Evolutionary conservation across 1,284 basidiomycete species (phyloP), one percentile per base, ranked within the genome.

Genomic region (Chalciporus sp.): DNA sequence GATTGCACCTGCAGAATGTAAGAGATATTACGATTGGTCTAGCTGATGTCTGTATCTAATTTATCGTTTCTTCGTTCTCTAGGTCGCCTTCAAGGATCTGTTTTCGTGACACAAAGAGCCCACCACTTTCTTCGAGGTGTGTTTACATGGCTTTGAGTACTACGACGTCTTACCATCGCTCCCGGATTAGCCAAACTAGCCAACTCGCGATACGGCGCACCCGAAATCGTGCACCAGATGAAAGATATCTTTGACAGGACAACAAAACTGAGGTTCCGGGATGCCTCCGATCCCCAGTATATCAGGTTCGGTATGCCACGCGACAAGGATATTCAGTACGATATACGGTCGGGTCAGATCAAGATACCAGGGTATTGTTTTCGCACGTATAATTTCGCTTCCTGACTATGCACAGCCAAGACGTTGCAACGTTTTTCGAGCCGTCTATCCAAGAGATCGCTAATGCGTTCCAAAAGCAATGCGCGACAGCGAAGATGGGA

Each of bases 181-280:
- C 28, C 28, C 28, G 11, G 9, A 8, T 29, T 9, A 29, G 74
- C 62, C 9, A 70, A 72, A 23, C 67, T 75, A 62, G 50, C 55
- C 11, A 58, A 67, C 51, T 62, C 70, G 29, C 31, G 49, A 57
- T 67, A 73, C 58, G 66, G 63, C 3, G 28, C 58, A 5, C 54
- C 63, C 0, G 74, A 70, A 7, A 28, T 77, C 31, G 59, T 83
- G 19, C 65, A 73, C 3, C 63, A 74, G 23, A 81, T 83, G 49
- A 60, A 65, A 0, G 63, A 69, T 0, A 67, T 68, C 28, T 82
- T 83, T 46, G 81, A 83, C 61, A 76, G 72, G 50, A 74, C 70
- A 0, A 76, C 79, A 2, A 83, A 82, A 50, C 57, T 76, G 42
- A 67, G 70, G 39, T 83, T 83, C 53, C 67, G 73, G 7, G 70